Conservation (phyloP, 2,329 filamentous ascomycete genomes). For the Onygenales sp. region DNA sequence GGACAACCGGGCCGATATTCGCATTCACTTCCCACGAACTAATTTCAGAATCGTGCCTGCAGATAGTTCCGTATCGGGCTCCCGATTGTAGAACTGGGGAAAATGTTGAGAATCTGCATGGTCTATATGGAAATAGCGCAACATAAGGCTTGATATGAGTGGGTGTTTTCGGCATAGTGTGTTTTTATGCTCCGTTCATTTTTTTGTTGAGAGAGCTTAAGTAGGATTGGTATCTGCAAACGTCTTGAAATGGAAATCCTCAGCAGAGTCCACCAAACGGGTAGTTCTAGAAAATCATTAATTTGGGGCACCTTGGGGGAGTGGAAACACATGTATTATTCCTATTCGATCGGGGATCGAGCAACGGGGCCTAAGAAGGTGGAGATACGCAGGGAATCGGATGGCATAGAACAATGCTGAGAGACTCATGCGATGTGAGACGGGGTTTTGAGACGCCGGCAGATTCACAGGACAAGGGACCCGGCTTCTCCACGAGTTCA, state of each 20-base stretch:
- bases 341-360: neutral
- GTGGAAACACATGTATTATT: neutral
- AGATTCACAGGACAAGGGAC: neutral
- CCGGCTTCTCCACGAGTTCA: neutral
- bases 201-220: neutral
- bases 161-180: neutral
- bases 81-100: neutral
- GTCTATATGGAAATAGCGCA: neutral
- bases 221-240: neutral
- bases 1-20: conserved; percentile 34
- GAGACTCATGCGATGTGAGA: neutral
- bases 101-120: neutral
- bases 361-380: neutral
- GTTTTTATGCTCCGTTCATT: neutral
- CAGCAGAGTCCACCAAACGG: neutral
- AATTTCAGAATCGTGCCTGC: conserved; percentile 19
- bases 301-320: neutral
- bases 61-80: neutral
- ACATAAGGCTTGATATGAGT: neutral
- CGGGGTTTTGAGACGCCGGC: neutral
- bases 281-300: neutral
- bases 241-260: neutral
- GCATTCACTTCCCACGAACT: conserved; percentile 52
- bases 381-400: neutral
- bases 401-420: neutral